A percentile compares a stretch with the other conserved stretches of the same genome.
These are phyloP conservation scores for Didymella segeticola DNA, from an alignment of 2,329 filamentous ascomycete genomes.

Conservation along the genomic window DNA sequence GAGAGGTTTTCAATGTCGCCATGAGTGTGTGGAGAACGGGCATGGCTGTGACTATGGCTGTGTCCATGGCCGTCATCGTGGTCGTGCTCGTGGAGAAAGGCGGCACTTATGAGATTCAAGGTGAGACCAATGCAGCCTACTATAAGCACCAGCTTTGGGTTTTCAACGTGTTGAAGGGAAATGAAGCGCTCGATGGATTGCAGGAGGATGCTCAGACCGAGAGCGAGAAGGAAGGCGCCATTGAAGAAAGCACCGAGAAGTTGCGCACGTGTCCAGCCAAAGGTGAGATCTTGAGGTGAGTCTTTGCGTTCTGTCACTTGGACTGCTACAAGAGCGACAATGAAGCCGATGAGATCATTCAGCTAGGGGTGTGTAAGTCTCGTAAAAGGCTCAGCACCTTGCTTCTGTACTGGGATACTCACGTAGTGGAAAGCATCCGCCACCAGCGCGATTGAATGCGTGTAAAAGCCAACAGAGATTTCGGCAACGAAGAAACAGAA, in stretches of 20 bases:
- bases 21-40: constrained; percentile 19
- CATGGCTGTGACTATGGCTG: constrained; percentile 24
- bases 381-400: neutral
- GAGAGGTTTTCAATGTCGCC: constrained; percentile 23
- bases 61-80: constrained; percentile 52
- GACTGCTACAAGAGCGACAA: constrained; percentile 70
- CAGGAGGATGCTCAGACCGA: constrained; percentile 75
- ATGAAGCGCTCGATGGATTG: constrained; percentile 77
- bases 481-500: constrained; percentile 56
- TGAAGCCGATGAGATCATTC: constrained; percentile 73
- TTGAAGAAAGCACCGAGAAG: constrained; percentile 82
- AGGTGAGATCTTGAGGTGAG: constrained; percentile 67
- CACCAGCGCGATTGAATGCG: constrained; percentile 72
- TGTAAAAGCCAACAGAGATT: constrained; percentile 69
- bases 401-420: neutral
- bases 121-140: constrained; percentile 71
- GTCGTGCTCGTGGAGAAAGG: constrained; percentile 64
- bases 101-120: constrained; percentile 70
- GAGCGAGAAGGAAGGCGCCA: constrained; percentile 73
- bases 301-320: constrained; percentile 62
- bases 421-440: constrained; percentile 77
- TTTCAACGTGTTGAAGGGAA: constrained; percentile 62
- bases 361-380: constrained; percentile 54
- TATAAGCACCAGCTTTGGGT: constrained; percentile 71
- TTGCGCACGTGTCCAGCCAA: constrained; percentile 79